Evolutionary conservation across 108 stramenopile species (phyloP).

Genomic region (Schizochytrium sp.): DNA sequence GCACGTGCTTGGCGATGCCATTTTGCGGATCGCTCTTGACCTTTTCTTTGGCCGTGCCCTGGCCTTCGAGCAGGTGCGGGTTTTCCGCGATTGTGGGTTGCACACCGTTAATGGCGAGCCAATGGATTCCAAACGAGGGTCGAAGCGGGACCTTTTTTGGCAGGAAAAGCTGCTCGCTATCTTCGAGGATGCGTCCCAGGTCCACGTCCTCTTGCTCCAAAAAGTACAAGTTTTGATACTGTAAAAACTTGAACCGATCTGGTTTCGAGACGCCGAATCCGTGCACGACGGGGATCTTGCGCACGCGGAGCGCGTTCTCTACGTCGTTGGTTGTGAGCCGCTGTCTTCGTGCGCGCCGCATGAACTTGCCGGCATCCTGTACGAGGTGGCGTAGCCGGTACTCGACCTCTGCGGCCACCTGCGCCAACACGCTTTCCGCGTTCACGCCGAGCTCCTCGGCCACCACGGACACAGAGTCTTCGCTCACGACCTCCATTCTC

Average conservation of each 20-base stretch:
- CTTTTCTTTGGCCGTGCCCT: neutral
- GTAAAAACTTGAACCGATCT: neutral
- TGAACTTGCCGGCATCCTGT: conserved; percentile 5
- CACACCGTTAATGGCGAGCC: conserved; percentile 5
- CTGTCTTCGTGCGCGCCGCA: neutral
- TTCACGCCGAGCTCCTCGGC: conserved; percentile 13
- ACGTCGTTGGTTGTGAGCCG: neutral
- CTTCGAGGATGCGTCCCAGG: neutral
- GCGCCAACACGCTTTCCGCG: neutral
- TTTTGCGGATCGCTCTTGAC: neutral
- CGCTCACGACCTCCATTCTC: neutral
- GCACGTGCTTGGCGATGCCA: neutral
- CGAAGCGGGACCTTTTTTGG: conserved; percentile 8
- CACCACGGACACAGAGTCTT: neutral
- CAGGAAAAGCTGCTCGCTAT: neutral
- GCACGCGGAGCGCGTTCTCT: neutral
- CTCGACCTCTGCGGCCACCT: neutral
- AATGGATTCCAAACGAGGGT: conserved; percentile 1
- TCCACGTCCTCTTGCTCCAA: conserved; percentile 7
- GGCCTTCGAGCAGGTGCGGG: neutral
- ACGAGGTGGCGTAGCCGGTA: neutral
- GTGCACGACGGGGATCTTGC: neutral
- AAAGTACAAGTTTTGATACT: neutral
- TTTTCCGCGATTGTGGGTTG: conserved; percentile 9
- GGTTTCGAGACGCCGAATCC: neutral